These are phyloP conservation scores for Auricularia sp. DNA, from an alignment of 768 basidiomycete species.

Conservation along the genomic window DNA sequence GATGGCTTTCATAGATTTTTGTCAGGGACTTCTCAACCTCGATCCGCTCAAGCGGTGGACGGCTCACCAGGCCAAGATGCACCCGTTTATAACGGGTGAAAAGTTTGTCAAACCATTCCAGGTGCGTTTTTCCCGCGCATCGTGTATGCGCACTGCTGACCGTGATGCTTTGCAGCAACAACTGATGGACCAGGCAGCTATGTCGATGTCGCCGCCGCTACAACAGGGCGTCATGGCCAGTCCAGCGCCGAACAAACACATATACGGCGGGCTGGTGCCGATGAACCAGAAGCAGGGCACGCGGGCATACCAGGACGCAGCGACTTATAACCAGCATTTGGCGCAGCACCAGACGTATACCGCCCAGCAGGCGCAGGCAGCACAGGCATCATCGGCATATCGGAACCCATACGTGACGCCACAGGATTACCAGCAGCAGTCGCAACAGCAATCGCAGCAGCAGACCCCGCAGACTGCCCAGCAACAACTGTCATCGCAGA, in stretches of 20 bases:
- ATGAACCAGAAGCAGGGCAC: conserved; percentile 73
- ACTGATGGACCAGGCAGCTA: conserved; percentile 15
- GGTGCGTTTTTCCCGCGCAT: conserved; percentile 33
- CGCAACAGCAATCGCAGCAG: conserved; percentile 12
- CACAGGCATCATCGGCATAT: conserved; percentile 59
- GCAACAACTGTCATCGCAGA: not conserved
- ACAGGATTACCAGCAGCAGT: conserved; percentile 24
- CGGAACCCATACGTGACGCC: conserved; percentile 75
- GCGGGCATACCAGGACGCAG: conserved; percentile 84
- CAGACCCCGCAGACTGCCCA: conserved; percentile 7
- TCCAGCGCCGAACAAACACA: conserved; percentile 42
- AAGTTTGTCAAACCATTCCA: conserved; percentile 83
- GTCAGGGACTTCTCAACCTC: conserved; percentile 84
- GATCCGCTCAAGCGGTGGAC: conserved; percentile 96
- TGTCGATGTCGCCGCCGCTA: conserved; percentile 11
- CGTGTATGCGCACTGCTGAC: not conserved
- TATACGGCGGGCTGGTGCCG: conserved; percentile 87
- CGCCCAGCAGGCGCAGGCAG: conserved; percentile 69
- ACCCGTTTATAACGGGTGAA: conserved; percentile 98
- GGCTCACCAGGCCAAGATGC: conserved; percentile 88
- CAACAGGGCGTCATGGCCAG: conserved; percentile 37
- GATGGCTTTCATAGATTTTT: conserved; percentile 95
- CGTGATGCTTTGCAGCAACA: not conserved
- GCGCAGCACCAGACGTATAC: conserved; percentile 91
- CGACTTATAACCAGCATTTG: conserved; percentile 88